A percentile compares a stretch with the other conserved stretches of the same genome.
These are phyloP conservation scores for Deuterostichococcus epilithicus DNA, from an alignment of 139 green algal genomes.

Conservation along the genomic window DNA sequence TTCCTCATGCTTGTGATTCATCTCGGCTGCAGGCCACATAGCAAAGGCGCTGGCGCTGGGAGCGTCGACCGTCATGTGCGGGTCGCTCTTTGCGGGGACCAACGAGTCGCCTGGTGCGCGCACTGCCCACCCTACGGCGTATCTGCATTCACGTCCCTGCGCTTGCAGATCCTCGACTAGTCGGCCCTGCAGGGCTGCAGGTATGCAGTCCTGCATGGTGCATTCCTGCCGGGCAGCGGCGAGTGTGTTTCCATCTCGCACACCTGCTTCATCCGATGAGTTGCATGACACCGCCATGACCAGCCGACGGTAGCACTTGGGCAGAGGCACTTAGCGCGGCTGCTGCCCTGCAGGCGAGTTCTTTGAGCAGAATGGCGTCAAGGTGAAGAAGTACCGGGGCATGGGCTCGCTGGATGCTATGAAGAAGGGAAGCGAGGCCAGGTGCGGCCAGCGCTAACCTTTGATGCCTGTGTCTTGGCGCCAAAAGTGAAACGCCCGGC, in stretches of 20 bases:
- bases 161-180: too few relatives aligned
- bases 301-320: too few relatives aligned
- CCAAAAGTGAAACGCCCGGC: too few relatives aligned
- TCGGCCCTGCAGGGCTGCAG: too few relatives aligned
- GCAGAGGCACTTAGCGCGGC: neutral
- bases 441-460: slow-evolving; percentile 13
- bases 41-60: slow-evolving; percentile 93
- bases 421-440: slow-evolving; percentile 88
- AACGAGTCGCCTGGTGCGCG: slow-evolving; percentile 81
- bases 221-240: too few relatives aligned
- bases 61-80: slow-evolving; percentile 94
- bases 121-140: neutral
- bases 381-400: slow-evolving; percentile 94
- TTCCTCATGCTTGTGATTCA: too few relatives aligned
- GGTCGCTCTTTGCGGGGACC: slow-evolving; percentile 92
- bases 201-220: too few relatives aligned
- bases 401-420: slow-evolving; percentile 97
- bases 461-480: too few relatives aligned
- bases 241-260: too few relatives aligned
- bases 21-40: slow-evolving; percentile 65
- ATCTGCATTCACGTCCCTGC: too few relatives aligned
- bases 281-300: too few relatives aligned
- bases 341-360: slow-evolving; percentile 58
- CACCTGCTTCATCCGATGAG: too few relatives aligned
- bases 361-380: slow-evolving; percentile 66